A percentile compares a stretch with the other conserved stretches of the same genome.
Conservation (phyloP, 2,329 filamentous ascomycete genomes). For the Talaromyces sp. region DNA sequence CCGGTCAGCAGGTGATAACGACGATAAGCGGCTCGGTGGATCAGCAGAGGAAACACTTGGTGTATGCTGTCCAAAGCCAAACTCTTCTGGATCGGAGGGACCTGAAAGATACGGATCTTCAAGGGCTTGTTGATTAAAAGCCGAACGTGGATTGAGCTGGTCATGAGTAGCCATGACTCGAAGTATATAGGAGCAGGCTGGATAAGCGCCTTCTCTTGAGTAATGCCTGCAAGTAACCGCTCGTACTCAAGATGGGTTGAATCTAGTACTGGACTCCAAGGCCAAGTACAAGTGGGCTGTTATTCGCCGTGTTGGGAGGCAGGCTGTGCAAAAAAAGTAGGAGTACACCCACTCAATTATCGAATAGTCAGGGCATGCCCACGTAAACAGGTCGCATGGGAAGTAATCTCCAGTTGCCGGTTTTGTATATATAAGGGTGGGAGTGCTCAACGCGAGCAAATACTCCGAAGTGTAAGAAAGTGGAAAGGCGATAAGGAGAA, state of each 20-base stretch:
- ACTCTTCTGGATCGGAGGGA: constrained; percentile 38
- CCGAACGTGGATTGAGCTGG: constrained; percentile 18
- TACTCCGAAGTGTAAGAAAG: neutral
- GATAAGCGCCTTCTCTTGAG: neutral
- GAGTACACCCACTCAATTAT: neutral
- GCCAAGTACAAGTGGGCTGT: neutral
- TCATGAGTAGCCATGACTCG: constrained; percentile 15
- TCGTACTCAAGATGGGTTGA: neutral
- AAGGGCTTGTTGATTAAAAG: constrained; percentile 31
- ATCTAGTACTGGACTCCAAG: neutral
- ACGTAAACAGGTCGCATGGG: neutral
- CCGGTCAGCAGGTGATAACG: constrained; percentile 25
- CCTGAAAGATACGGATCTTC: constrained; percentile 40
- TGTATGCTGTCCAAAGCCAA: constrained; percentile 19
- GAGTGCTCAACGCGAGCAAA: neutral
- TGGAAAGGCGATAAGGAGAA: neutral
- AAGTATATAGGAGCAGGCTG: constrained; percentile 5
- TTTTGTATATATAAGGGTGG: neutral
- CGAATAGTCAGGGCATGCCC: constrained; percentile 1
- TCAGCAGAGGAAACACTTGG: constrained; percentile 10
- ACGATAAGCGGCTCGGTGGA: constrained; percentile 23
- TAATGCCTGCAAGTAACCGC: neutral
- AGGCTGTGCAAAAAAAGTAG: constrained; percentile 4
- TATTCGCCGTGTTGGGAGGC: neutral
- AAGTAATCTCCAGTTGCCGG: neutral